These are phyloP conservation scores for Annulohypoxylon moriforme DNA, from an alignment of 495 filamentous ascomycete species.

Conservation along the genomic window DNA sequence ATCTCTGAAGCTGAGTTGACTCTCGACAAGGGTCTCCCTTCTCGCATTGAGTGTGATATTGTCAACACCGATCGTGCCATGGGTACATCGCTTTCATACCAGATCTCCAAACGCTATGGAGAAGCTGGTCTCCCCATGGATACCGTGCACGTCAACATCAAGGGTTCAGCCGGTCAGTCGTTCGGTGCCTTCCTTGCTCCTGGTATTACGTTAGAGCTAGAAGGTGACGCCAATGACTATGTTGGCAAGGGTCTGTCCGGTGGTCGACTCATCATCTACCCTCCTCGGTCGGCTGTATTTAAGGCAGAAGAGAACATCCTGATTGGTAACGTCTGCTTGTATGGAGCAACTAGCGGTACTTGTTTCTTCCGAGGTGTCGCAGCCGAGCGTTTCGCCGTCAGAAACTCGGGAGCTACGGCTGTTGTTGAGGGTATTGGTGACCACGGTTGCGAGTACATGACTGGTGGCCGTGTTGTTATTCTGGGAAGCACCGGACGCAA, in stretches of 20 bases:
- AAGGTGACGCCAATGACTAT: conserved; percentile 98
- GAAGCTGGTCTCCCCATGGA: conserved; percentile 92
- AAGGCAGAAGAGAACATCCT: conserved; percentile 98
- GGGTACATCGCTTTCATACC: conserved; percentile 95
- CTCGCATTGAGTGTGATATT: conserved; percentile 96
- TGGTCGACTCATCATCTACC: conserved; percentile 95
- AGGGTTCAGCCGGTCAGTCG: conserved; percentile 98
- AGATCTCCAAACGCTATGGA: conserved; percentile 92
- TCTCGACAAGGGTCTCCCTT: conserved; percentile 94
- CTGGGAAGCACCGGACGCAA: conserved; percentile 96
- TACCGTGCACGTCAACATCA: conserved; percentile 96
- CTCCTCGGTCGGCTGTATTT: conserved; percentile 90
- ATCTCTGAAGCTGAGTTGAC: conserved; percentile 98
- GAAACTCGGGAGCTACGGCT: conserved; percentile 96
- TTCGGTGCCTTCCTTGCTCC: conserved; percentile 97
- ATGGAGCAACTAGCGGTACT: conserved; percentile 92
- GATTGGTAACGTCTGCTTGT: conserved; percentile 96
- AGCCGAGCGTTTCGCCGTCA: conserved; percentile 97
- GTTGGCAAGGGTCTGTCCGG: conserved; percentile 98
- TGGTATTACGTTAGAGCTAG: conserved; percentile 94
- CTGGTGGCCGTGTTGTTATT: conserved; percentile 90
- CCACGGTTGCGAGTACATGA: conserved; percentile 99
- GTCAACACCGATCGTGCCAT: conserved; percentile 98
- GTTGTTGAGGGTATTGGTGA: conserved; percentile 98
- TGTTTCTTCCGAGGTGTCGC: conserved; percentile 99